Conservation (phyloP, 441 rosid genomes). For the Gossypium davidsonii region DNA sequence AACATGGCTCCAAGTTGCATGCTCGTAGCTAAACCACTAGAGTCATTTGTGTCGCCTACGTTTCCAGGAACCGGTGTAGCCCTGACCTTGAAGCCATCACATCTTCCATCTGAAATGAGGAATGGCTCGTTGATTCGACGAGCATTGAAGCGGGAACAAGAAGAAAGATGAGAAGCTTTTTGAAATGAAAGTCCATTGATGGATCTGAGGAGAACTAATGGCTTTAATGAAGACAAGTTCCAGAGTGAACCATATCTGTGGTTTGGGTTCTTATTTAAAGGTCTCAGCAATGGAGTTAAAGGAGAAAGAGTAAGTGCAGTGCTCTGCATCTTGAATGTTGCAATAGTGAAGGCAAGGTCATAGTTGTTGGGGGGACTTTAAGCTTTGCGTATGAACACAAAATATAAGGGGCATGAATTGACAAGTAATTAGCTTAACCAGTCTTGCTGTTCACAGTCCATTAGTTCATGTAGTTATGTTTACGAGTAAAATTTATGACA, state of each 20-base stretch:
- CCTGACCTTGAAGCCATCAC: slow-evolving; percentile 29
- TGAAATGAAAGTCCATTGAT: slow-evolving; percentile 11
- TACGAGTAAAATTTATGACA: not conserved
- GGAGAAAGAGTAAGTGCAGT: slow-evolving; percentile 27
- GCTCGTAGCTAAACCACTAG: slow-evolving; percentile 21
- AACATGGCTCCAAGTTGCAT: slow-evolving; percentile 49
- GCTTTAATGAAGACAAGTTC: slow-evolving; percentile 10
- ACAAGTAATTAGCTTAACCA: not conserved
- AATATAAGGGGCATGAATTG: not conserved
- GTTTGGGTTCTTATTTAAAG: slow-evolving; percentile 6
- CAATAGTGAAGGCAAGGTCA: not conserved
- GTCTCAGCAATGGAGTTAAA: slow-evolving; percentile 31
- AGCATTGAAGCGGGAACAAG: slow-evolving; percentile 11
- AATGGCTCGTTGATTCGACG: slow-evolving; percentile 11
- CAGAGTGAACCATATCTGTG: slow-evolving; percentile 6
- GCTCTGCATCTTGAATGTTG: slow-evolving; percentile 34
- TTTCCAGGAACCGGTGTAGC: slow-evolving; percentile 35
- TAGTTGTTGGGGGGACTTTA: not conserved
- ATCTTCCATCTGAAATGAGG: slow-evolving; percentile 17
- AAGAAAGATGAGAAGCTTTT: not conserved
- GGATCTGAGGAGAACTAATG: not conserved
- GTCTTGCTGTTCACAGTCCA: not conserved
- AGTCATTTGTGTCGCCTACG: slow-evolving; percentile 16
- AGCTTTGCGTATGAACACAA: not conserved
- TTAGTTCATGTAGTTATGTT: not conserved